A percentile compares a stretch with the other conserved stretches of the same genome.
These are phyloP conservation scores for Hippophae rhamnoides DNA, from an alignment of 306 rosid species.

Conservation along the genomic window DNA sequence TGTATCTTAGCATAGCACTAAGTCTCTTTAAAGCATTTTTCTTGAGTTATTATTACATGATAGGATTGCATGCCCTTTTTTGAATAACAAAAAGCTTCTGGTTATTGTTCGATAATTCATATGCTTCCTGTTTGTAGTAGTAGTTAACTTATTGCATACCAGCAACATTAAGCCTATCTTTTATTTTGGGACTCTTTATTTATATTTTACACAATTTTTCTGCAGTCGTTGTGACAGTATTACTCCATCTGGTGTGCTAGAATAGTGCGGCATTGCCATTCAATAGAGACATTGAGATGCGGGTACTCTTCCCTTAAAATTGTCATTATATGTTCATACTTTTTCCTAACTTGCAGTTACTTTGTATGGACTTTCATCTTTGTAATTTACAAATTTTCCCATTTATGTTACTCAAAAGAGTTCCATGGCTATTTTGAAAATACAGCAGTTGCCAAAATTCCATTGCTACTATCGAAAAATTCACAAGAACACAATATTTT, in stretches of 20 bases:
- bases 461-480: too few relatives aligned
- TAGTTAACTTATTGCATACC: constrained; percentile 3
- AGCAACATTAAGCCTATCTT: constrained; percentile 14
- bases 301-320: constrained; percentile 41
- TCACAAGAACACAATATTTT: too few relatives aligned
- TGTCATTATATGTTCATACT: neutral
- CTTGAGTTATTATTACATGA: neutral
- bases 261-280: constrained; percentile 60
- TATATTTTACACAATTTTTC: constrained; percentile 22
- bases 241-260: constrained; percentile 57
- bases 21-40: neutral
- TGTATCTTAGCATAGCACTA: neutral
- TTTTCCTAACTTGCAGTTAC: neutral
- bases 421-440: constrained; percentile 24
- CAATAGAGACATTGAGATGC: constrained; percentile 76
- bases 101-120: neutral
- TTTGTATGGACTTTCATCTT: neutral
- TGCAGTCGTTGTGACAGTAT: constrained; percentile 65
- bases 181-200: constrained; percentile 28
- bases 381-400: too few relatives aligned
- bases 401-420: too few relatives aligned
- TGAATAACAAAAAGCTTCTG: too few relatives aligned
- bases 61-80: too few relatives aligned
- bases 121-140: neutral
- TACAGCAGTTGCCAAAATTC: too few relatives aligned